Evolutionary conservation across 1,139 yeast species (phyloP).

Genomic region (Hanseniaspora sp.): DNA sequence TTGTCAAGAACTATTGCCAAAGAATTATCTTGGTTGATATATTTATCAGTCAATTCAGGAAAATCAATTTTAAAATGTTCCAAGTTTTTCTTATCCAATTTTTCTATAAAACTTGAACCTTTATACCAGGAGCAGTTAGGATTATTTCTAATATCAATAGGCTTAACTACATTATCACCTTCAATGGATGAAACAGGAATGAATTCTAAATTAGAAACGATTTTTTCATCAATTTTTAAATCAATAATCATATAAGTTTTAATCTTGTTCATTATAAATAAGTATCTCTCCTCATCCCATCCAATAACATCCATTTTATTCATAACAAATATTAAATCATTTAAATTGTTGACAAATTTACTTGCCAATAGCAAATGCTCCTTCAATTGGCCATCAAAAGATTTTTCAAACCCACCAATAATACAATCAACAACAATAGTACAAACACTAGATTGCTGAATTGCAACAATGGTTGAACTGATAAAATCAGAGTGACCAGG

Average conservation of each 20-base stretch:
- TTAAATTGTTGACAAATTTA: conserved; percentile 56
- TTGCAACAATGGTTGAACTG: conserved; percentile 98
- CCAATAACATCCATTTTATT: conserved; percentile 74
- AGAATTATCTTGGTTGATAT: conserved; percentile 21
- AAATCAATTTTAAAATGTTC: conserved; percentile 5
- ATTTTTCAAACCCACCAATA: conserved; percentile 78
- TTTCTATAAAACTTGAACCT: conserved; percentile 54
- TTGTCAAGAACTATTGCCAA: conserved; percentile 14
- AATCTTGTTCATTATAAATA: conserved; percentile 50
- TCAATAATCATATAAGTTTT: conserved; percentile 59
- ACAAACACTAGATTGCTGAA: conserved; percentile 68
- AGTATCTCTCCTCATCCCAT: conserved; percentile 60
- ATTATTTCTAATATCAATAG: conserved; percentile 18
- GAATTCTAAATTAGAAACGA: neutral
- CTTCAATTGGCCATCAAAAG: conserved; percentile 91
- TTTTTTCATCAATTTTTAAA: conserved; percentile 36
- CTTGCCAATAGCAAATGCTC: conserved; percentile 83
- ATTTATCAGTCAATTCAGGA: conserved; percentile 19
- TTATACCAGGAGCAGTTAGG: conserved; percentile 44
- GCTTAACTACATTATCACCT: conserved; percentile 63
- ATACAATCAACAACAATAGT: conserved; percentile 50
- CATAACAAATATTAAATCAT: conserved; percentile 60
- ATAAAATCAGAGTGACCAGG: conserved; percentile 98
- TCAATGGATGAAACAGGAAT: conserved; percentile 77
- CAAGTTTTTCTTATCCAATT: conserved; percentile 34